Percentiles rank a stretch among this genome's conserved stretches.
Conservation (phyloP, 805 yeast genomes). For the Komagataella pseudopastoris region DNA sequence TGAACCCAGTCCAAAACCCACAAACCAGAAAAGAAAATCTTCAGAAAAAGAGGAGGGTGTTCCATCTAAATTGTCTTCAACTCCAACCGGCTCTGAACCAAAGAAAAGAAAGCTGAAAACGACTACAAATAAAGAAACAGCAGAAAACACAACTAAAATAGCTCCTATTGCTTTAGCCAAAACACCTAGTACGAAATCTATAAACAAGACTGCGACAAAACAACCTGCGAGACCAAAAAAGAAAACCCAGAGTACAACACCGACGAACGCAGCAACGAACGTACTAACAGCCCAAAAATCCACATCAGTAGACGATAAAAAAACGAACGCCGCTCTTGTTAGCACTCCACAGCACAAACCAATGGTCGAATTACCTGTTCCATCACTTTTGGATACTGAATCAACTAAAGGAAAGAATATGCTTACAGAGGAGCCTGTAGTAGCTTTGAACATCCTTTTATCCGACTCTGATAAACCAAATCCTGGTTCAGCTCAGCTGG, state of each 20-base stretch:
- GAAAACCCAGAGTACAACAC: neutral
- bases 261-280: neutral
- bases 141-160: neutral
- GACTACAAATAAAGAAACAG: neutral
- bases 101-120: neutral
- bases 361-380: neutral
- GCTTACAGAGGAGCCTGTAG: conserved; percentile 23
- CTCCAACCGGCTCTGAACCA: neutral
- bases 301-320: neutral
- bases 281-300: neutral
- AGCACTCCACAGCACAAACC: neutral
- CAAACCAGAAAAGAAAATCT: neutral
- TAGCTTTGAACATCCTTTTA: conserved; percentile 42
- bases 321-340: neutral
- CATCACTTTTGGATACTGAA: neutral
- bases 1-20: neutral
- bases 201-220: neutral
- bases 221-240: neutral
- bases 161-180: neutral
- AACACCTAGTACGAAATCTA: neutral
- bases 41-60: neutral
- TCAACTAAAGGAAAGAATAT: neutral
- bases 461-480: conserved; percentile 33
- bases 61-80: neutral
- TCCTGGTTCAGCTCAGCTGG: conserved; percentile 45